Evolutionary conservation across 345 rosid genomes (phyloP).

Genomic region (Mangifera indica): DNA sequence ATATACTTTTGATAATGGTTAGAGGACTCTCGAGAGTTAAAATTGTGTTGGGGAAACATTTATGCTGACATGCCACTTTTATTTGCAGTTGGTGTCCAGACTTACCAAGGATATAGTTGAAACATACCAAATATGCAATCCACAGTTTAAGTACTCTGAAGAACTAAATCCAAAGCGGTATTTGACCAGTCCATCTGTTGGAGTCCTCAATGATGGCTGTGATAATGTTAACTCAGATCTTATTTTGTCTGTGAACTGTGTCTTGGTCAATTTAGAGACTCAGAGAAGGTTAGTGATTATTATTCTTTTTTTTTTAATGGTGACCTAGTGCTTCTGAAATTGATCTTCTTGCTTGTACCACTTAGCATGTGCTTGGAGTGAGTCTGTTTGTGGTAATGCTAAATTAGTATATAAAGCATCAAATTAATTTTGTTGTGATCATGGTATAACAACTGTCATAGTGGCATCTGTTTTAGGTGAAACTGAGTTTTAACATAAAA

Average conservation of each 20-base stretch:
- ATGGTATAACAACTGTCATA: neutral
- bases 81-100: conserved; percentile 79
- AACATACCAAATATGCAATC: conserved; percentile 86
- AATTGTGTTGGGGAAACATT: conserved; percentile 14
- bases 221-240: conserved; percentile 97
- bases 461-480: neutral
- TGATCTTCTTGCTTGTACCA: conserved; percentile 15
- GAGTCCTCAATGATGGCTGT: conserved; percentile 88
- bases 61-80: conserved; percentile 29
- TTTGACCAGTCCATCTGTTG: conserved; percentile 91
- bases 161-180: conserved; percentile 93
- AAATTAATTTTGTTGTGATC: neutral
- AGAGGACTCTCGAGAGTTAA: neutral
- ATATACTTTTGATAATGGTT: conserved; percentile 3
- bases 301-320: conserved; percentile 2
- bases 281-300: conserved; percentile 68
- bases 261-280: conserved; percentile 65
- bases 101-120: conserved; percentile 84
- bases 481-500: neutral
- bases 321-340: conserved; percentile 10
- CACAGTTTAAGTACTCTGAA: conserved; percentile 85
- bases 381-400: neutral
- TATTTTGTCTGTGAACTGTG: conserved; percentile 75
- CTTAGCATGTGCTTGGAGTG: neutral
- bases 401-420: neutral